Evolutionary conservation across 495 filamentous ascomycete genomes (phyloP).

Genomic region (Penicillium tannophilum): DNA sequence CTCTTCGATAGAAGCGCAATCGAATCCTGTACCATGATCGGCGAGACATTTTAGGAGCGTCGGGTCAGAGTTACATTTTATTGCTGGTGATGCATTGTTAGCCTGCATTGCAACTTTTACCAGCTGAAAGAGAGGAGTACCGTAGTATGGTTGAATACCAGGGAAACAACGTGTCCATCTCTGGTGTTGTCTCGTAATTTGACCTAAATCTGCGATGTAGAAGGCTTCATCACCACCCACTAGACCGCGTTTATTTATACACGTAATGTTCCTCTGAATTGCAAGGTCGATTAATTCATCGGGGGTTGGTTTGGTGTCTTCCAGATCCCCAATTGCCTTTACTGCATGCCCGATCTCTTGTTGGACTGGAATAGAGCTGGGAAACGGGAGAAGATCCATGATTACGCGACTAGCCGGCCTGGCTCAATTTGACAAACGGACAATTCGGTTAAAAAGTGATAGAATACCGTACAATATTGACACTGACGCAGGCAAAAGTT

Average conservation of each 20-base stretch:
- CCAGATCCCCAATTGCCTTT: not conserved
- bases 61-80: constrained; percentile 41
- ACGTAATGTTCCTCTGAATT: constrained; percentile 16
- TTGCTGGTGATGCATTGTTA: constrained; percentile 19
- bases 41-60: constrained; percentile 29
- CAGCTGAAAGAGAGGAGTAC: constrained; percentile 4
- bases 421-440: not conserved
- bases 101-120: no score
- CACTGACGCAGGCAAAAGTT: no score
- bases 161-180: constrained; percentile 15
- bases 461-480: no score
- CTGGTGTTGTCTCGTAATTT: constrained; percentile 6
- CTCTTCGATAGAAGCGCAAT: constrained; percentile 38
- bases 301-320: not conserved
- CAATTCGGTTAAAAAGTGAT: no score
- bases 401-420: not conserved
- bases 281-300: constrained; percentile 19
- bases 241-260: constrained; percentile 6
- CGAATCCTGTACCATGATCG: constrained; percentile 31
- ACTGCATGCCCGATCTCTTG: not conserved
- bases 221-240: constrained; percentile 28
- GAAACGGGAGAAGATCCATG: not conserved
- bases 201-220: constrained; percentile 28
- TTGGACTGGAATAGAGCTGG: not conserved
- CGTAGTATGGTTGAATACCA: constrained; percentile 26